Percentiles rank a stretch among this genome's conserved stretches.
phyloP scores from a whole-genome alignment of 768 basidiomycete species.

The Rubroboletus pulcherrimus region DNA sequence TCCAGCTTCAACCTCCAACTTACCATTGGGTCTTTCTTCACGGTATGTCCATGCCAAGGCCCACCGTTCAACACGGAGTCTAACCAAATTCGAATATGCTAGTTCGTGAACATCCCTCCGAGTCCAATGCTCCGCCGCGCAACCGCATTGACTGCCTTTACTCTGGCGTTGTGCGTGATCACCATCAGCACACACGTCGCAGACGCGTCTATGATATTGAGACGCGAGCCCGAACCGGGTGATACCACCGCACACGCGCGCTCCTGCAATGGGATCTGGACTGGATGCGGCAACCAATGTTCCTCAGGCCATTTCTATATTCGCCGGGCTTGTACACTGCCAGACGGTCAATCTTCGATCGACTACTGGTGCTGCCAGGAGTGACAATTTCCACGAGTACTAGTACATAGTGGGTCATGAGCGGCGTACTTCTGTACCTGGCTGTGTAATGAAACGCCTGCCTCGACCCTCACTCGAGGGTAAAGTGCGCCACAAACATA shows the following conservation, averaged over 20 bases:
- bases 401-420: neutral
- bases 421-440: neutral
- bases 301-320: no score
- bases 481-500: neutral
- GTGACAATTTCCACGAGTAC: neutral
- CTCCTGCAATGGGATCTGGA: constrained; percentile 9
- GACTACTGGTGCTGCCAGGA: constrained; percentile 13
- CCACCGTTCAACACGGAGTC: neutral
- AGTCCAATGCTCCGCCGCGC: neutral
- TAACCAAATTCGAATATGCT: neutral
- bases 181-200: neutral
- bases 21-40: neutral
- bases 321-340: neutral
- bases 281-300: constrained; percentile 3
- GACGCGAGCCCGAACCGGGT: neutral
- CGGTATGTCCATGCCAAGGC: neutral
- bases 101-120: neutral
- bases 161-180: neutral
- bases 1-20: neutral
- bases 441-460: neutral
- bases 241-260: neutral
- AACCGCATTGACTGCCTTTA: neutral
- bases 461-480: neutral
- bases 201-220: neutral
- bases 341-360: neutral